Evolutionary conservation across 768 basidiomycete species (phyloP).

Genomic region (Amanita pseudoporphyria): DNA sequence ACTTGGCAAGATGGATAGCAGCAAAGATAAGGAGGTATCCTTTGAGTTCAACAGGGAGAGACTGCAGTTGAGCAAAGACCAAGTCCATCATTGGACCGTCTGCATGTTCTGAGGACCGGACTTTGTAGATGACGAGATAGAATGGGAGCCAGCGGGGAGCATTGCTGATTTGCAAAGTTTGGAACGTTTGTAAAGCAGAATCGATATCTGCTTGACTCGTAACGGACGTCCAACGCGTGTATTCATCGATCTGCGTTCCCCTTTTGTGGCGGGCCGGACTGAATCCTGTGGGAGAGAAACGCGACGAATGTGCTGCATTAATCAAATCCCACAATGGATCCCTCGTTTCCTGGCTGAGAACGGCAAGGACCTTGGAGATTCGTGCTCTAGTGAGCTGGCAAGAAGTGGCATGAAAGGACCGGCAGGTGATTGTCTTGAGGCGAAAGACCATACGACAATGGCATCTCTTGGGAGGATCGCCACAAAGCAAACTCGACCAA

Average conservation of each 20-base stretch:
- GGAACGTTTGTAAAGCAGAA: constrained; percentile 12
- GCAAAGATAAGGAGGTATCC: constrained; percentile 38
- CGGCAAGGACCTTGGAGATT: constrained; percentile 24
- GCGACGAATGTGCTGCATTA: constrained; percentile 18
- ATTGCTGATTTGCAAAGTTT: not conserved
- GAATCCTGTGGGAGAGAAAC: constrained; percentile 15
- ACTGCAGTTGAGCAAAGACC: constrained; percentile 27
- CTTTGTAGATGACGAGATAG: constrained; percentile 35
- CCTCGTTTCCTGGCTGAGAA: constrained; percentile 22
- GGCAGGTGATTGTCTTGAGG: constrained; percentile 7
- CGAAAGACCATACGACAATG: constrained; percentile 16
- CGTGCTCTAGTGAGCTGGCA: constrained; percentile 12
- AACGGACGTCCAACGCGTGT: constrained; percentile 27
- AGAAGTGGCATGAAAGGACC: constrained; percentile 10
- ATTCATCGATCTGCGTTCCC: constrained; percentile 27
- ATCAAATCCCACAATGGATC: constrained; percentile 36
- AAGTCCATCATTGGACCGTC: constrained; percentile 33
- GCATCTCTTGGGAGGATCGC: constrained; percentile 12
- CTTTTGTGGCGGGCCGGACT: constrained; percentile 21
- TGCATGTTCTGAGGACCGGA: constrained; percentile 37
- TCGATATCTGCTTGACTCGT: constrained; percentile 25
- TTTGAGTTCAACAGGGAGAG: constrained; percentile 21
- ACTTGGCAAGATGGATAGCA: constrained; percentile 38
- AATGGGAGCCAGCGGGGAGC: constrained; percentile 49
- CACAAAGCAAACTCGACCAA: constrained; percentile 14